Percentiles rank a stretch among this genome's conserved stretches.
phyloP scores from a whole-genome alignment of 176 grass and related monocot genomes.

The Triticum urartu region DNA sequence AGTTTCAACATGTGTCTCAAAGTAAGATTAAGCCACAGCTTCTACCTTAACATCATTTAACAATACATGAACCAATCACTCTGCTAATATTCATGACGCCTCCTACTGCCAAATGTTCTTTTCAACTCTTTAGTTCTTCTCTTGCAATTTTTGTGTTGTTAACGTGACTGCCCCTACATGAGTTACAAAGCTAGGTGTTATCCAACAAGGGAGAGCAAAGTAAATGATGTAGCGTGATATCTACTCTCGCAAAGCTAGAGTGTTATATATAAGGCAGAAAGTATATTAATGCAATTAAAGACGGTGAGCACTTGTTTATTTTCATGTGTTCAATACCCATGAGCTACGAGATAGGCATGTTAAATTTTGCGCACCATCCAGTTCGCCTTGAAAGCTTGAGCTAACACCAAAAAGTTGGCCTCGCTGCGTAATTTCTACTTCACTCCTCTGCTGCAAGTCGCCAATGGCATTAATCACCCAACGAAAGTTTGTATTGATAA shows the following conservation, averaged over 20 bases:
- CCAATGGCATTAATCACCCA: too few relatives aligned
- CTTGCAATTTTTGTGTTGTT: too few relatives aligned
- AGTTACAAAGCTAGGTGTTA: not conserved
- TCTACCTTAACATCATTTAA: not conserved
- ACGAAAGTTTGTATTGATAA: too few relatives aligned
- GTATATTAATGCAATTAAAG: not conserved
- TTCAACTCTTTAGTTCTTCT: too few relatives aligned
- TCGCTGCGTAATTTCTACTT: too few relatives aligned
- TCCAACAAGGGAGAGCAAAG: not conserved
- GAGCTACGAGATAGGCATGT: not conserved
- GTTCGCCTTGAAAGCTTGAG: not conserved
- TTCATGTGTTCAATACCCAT: not conserved
- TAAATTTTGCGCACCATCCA: not conserved
- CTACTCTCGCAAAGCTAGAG: not conserved
- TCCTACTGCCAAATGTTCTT: too few relatives aligned
- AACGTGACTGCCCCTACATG: too few relatives aligned
- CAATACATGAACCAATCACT: too few relatives aligned
- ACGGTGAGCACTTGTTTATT: not conserved
- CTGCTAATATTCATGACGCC: too few relatives aligned
- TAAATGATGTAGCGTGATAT: not conserved
- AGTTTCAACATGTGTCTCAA: not conserved
- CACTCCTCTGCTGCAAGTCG: too few relatives aligned
- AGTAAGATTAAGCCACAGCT: too few relatives aligned
- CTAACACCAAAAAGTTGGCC: not conserved
- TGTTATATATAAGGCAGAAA: not conserved